These are phyloP conservation scores for Xylaria longipes DNA, from an alignment of 495 filamentous ascomycete genomes.

Conservation along the genomic window DNA sequence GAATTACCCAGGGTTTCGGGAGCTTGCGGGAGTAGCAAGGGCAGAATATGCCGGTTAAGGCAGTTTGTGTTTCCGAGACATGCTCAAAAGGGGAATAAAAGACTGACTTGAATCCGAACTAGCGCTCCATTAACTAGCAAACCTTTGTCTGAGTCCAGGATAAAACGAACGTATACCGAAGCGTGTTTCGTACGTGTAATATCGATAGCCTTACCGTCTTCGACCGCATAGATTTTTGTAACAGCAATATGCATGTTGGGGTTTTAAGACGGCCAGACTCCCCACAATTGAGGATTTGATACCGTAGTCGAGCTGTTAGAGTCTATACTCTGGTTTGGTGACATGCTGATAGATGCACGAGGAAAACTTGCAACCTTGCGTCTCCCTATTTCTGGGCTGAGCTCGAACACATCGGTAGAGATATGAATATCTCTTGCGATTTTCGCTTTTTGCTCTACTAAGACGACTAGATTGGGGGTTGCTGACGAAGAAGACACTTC, in stretches of 20 bases:
- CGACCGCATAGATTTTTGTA: constrained; percentile 32
- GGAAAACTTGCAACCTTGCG: constrained; percentile 9
- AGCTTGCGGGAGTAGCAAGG: no score
- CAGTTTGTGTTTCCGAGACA: no score
- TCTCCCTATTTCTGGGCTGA: not conserved
- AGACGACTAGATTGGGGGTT: constrained; percentile 39
- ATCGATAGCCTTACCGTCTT: constrained; percentile 34
- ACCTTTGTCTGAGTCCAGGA: constrained; percentile 27
- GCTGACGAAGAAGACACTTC: constrained; percentile 40
- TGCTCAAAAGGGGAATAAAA: no score
- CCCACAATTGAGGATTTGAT: constrained; percentile 47
- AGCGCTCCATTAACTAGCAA: constrained; percentile 16
- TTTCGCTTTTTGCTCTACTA: constrained; percentile 41
- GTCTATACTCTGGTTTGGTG: constrained; percentile 30
- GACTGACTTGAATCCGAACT: constrained; percentile 9
- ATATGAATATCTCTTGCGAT: not conserved
- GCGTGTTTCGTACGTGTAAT: constrained; percentile 49
- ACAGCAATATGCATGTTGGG: constrained; percentile 50
- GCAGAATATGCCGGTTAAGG: no score
- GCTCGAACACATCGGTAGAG: constrained; percentile 2
- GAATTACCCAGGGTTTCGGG: no score
- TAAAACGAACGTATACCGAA: constrained; percentile 52
- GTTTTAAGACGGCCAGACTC: constrained; percentile 42
- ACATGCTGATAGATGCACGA: not conserved
- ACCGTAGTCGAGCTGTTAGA: constrained; percentile 39